These are phyloP conservation scores for Clavispora santaluciae DNA, from an alignment of 805 yeast genomes.

Conservation along the genomic window DNA sequence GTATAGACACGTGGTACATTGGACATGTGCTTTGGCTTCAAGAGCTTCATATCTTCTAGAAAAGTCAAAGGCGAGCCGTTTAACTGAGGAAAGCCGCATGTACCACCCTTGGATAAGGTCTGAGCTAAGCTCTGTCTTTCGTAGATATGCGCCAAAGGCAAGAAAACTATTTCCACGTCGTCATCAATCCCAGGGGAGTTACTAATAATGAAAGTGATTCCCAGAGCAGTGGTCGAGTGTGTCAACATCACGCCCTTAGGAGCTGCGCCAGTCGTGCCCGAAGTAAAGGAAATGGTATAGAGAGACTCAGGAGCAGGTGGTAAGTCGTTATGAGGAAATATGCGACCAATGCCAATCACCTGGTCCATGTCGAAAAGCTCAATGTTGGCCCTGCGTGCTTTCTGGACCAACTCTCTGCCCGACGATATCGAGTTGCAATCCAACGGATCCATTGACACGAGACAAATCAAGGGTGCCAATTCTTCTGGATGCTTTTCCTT, in stretches of 20 bases:
- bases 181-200: slow-evolving; percentile 7
- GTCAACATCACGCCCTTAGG: slow-evolving; percentile 25
- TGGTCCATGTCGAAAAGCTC: slow-evolving; percentile 20
- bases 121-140: slow-evolving; percentile 25
- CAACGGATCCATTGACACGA: slow-evolving; percentile 27
- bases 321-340: slow-evolving; percentile 17
- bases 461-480: slow-evolving; percentile 16
- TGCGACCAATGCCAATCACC: slow-evolving; percentile 17
- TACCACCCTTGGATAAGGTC: slow-evolving; percentile 22
- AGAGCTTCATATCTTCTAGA: slow-evolving; percentile 21
- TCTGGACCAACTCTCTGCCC: slow-evolving; percentile 27
- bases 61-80: slow-evolving; percentile 21
- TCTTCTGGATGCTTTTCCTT: slow-evolving; percentile 10
- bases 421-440: slow-evolving; percentile 8
- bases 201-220: slow-evolving; percentile 12
- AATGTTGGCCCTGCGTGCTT: slow-evolving; percentile 13
- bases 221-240: slow-evolving; percentile 18
- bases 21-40: slow-evolving; percentile 21
- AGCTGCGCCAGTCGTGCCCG: slow-evolving; percentile 24
- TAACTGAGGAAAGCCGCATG: slow-evolving; percentile 20
- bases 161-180: slow-evolving; percentile 17
- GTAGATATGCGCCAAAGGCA: slow-evolving; percentile 37
- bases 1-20: slow-evolving; percentile 26
- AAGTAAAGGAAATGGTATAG: slow-evolving; percentile 24
- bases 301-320: slow-evolving; percentile 15